phyloP scores from a whole-genome alignment of 208 protist genomes.

The Leptomonas seymouri region DNA sequence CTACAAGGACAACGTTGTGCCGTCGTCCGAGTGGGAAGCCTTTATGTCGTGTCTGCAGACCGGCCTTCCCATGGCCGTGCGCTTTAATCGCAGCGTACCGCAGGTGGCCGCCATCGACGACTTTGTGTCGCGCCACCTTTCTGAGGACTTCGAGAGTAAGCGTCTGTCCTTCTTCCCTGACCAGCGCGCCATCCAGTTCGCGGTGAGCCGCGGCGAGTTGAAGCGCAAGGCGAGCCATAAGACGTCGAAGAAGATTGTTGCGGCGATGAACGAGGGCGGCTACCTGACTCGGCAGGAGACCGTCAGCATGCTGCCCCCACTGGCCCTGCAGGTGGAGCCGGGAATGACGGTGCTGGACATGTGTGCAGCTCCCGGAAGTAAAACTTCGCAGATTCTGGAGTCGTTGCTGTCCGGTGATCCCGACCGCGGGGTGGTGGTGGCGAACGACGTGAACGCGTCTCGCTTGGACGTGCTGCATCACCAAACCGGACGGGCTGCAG shows the following conservation, averaged over 20 bases:
- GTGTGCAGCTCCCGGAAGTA: constrained; percentile 90
- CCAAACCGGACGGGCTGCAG: constrained; percentile 71
- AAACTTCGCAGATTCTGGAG: constrained; percentile 91
- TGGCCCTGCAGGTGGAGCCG: constrained; percentile 79
- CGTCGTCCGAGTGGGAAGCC: constrained; percentile 57
- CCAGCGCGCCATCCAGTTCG: constrained; percentile 71
- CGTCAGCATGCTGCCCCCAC: constrained; percentile 88
- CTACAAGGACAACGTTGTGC: constrained; percentile 73
- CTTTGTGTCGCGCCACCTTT: constrained; percentile 47
- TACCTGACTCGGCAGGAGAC: constrained; percentile 93
- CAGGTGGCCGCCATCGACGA: constrained; percentile 41
- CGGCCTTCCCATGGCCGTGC: constrained; percentile 74
- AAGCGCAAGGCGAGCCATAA: constrained; percentile 74
- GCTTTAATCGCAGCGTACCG: constrained; percentile 50
- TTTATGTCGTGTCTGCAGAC: constrained; percentile 70
- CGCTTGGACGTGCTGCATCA: constrained; percentile 86
- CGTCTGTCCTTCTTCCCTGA: constrained; percentile 65
- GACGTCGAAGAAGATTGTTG: constrained; percentile 73
- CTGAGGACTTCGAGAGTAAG: constrained; percentile 44
- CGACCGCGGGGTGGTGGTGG: constrained; percentile 78
- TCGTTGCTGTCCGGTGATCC: constrained; percentile 39
- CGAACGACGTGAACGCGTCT: constrained; percentile 89
- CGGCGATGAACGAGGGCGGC: constrained; percentile 87
- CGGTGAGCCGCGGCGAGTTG: constrained; percentile 74
- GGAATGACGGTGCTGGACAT: constrained; percentile 87